Percentiles rank a stretch among this genome's conserved stretches.
These are phyloP conservation scores for Neurospora crassa DNA, from an alignment of 2,329 filamentous ascomycete species.

Conservation along the genomic window DNA sequence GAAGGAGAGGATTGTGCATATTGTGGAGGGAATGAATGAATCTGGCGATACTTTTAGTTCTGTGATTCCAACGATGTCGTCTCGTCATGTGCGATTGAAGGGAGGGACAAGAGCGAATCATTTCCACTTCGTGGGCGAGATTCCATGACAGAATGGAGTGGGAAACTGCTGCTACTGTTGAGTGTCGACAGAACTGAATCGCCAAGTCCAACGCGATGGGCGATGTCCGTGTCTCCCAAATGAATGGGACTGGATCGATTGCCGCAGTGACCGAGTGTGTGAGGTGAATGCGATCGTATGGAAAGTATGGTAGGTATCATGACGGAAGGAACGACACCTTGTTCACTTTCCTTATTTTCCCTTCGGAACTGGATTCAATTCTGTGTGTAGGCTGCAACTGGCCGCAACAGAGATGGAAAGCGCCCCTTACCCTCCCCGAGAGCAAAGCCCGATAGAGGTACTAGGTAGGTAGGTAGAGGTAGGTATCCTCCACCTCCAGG, in stretches of 20 bases:
- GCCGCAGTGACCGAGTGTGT: neutral
- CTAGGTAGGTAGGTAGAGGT: no score
- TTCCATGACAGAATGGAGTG: neutral
- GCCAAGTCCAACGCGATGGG: neutral
- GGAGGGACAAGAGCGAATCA: neutral
- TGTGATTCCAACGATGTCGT: neutral
- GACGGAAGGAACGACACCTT: neutral
- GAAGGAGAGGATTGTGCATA: neutral
- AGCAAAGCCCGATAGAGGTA: neutral
- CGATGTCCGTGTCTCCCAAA: neutral
- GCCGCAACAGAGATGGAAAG: neutral
- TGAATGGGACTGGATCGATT: neutral
- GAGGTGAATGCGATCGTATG: neutral
- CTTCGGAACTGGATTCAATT: neutral
- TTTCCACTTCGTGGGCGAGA: neutral
- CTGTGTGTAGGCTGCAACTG: neutral
- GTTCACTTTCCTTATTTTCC: neutral
- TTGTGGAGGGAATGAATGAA: neutral
- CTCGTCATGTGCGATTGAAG: neutral
- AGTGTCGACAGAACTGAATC: neutral
- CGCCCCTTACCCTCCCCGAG: neutral
- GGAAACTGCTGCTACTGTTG: neutral
- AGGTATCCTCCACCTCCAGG: neutral
- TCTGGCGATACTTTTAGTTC: neutral
- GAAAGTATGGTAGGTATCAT: neutral